These are phyloP conservation scores for Alnus rubra DNA, from an alignment of 306 rosid species.

Conservation along the genomic window DNA sequence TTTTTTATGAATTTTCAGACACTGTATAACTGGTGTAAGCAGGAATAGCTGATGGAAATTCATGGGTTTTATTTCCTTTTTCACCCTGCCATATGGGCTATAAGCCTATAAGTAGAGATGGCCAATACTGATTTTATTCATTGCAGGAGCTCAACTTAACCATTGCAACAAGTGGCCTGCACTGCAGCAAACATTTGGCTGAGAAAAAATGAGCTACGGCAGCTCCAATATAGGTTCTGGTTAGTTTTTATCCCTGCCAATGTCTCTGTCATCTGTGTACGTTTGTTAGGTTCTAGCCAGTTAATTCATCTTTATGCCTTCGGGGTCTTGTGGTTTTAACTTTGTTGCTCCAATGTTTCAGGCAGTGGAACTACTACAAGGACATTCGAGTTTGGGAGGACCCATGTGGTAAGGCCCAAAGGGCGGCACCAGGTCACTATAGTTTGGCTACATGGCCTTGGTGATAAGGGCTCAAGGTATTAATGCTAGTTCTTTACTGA, in stretches of 20 bases:
- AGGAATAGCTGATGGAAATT: slow-evolving; percentile 54
- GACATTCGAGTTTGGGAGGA: slow-evolving; percentile 85
- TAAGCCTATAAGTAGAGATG: slow-evolving; percentile 54
- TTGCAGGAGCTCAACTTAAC: slow-evolving; percentile 59
- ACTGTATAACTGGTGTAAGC: slow-evolving; percentile 23
- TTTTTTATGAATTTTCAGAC: slow-evolving; percentile 29
- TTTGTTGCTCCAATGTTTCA: slow-evolving; percentile 47
- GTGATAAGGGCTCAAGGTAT: slow-evolving; percentile 93
- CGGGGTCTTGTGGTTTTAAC: slow-evolving; percentile 35
- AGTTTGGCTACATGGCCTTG: slow-evolving; percentile 93
- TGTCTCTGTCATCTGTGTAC: slow-evolving; percentile 12
- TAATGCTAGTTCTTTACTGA: slow-evolving; percentile 17
- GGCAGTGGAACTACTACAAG: slow-evolving; percentile 69
- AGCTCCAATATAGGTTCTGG: slow-evolving; percentile 66
- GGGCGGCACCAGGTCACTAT: slow-evolving; percentile 88
- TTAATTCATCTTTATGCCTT: slow-evolving; percentile 18
- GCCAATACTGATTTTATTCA: slow-evolving; percentile 50
- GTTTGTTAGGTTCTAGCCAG: slow-evolving; percentile 9
- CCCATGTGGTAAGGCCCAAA: slow-evolving; percentile 89
- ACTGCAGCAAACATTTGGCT: slow-evolving; percentile 26
- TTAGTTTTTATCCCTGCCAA: slow-evolving; percentile 46
- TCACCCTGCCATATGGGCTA: slow-evolving; percentile 33
- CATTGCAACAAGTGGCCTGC: slow-evolving; percentile 37
- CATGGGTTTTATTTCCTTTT: slow-evolving; percentile 46
- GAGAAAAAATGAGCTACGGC: slow-evolving; percentile 64